Base-by-base conservation (phyloP, 768 basidiomycete species). In the Kwoniella europaea region DNA sequence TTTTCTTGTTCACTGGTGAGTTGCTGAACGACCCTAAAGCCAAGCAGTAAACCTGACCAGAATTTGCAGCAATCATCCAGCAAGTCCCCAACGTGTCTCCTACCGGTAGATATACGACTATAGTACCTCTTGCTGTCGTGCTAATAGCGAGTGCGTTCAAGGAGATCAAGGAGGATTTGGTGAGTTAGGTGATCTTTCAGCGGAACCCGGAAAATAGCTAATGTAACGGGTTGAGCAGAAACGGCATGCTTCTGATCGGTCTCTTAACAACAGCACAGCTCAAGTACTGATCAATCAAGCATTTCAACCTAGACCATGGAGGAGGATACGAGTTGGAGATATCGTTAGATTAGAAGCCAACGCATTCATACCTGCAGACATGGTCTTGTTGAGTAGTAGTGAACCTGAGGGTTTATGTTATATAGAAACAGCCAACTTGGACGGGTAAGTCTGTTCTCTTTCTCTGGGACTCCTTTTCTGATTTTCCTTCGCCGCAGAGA, bases 51-150 rank as follows among this genome's bases (percentile, higher is more conserved):
- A 4, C 4, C 41, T n/a, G 63, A 44, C 41, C 22, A 65, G 2
- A 27, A 16, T n/a, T 20, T 24, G 13, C 58, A 85, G 93, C 93
- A 20, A 90, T 88, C 84, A 98, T 98, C 60, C 96, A 98, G 80
- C 97, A 99, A 85, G 94, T 99, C 74, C 97, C 97, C 16, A 92
- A 90, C 76, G 95, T 99, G 7, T 99, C 97, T 1, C 97, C 97
- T 16, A 98, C 96, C 2, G 94, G 97, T 79, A 87, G 85, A 69
- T 99, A 92, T 83, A 99, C 97, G 2, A 99, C 97, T 9, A 95
- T 99, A 82, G 91, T 86, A 0, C 97, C 97, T 16, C 88, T 99
- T 55, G 89, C 87, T 3, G 87, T 92, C 43, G 97, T 98, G 10
- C 86, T 98, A 18, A 86, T 97, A 68, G 97, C 92, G 2, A 95